Evolutionary conservation across 2,329 filamentous ascomycete species (phyloP).

Genomic region (Hymenoscyphus linearis): DNA sequence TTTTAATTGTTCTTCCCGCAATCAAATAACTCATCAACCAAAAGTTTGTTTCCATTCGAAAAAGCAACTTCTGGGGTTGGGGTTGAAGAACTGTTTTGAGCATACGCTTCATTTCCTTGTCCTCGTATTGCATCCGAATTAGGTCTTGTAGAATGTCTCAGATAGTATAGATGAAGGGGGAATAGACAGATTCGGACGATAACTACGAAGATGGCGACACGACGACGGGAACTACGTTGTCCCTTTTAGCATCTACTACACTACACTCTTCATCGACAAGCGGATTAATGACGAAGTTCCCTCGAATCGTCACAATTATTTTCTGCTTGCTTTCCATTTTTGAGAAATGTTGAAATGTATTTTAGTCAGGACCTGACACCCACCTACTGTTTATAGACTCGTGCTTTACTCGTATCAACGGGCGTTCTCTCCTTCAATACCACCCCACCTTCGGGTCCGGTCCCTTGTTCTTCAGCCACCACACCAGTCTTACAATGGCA

Average conservation of each 20-base stretch:
- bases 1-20: no score
- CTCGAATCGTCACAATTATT: background rate
- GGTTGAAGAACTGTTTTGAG: no score
- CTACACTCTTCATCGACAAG: background rate
- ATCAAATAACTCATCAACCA: no score
- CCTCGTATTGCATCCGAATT: no score
- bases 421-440: background rate
- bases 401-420: background rate
- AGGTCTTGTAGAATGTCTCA: no score
- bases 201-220: background rate
- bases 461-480: background rate
- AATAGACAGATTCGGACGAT: background rate
- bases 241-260: background rate
- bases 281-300: background rate
- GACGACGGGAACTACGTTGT: background rate
- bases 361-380: background rate
- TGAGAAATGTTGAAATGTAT: background rate
- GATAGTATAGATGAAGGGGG: background rate
- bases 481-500: background rate
- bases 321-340: background rate
- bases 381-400: background rate
- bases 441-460: background rate
- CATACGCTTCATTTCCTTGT: no score
- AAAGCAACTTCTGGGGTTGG: no score
- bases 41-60: no score